Evolutionary conservation across 139 green algal genomes (phyloP).

Genomic region (Trebouxia sp.): DNA sequence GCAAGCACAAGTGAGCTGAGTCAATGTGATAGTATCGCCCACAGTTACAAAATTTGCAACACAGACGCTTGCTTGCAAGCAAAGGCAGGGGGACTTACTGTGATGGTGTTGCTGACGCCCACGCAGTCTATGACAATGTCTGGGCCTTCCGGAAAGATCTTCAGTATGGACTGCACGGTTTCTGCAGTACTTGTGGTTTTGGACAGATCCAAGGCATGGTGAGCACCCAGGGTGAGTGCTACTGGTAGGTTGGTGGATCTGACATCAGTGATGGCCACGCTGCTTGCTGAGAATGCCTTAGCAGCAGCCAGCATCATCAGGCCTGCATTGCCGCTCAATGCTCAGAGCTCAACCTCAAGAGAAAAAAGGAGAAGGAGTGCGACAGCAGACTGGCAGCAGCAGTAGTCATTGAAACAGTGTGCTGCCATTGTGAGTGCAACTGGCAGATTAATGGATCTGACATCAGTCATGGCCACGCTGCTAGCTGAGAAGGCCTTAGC

Average conservation of each 20-base stretch:
- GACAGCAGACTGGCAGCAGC: too few species aligned
- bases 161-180: not conserved
- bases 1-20: too few species aligned
- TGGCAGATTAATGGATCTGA: constrained; percentile 30
- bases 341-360: too few species aligned
- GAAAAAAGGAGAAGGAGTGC: too few species aligned
- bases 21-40: too few species aligned
- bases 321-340: constrained; percentile 31
- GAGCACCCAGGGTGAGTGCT: constrained; percentile 13
- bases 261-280: constrained; percentile 48
- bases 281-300: constrained; percentile 42
- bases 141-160: constrained; percentile 4
- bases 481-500: constrained; percentile 56
- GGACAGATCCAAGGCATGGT: not conserved
- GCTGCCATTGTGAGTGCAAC: too few species aligned
- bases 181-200: not conserved
- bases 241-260: constrained; percentile 24
- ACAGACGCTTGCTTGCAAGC: too few species aligned
- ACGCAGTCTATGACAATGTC: constrained; percentile 57
- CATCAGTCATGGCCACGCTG: constrained; percentile 46
- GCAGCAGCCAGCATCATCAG: constrained; percentile 46
- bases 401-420: too few species aligned
- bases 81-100: constrained; percentile 5
- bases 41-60: too few species aligned
- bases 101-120: constrained; percentile 47